Evolutionary conservation across 306 rosid species (phyloP).

Genomic region (Acacia confusa): DNA sequence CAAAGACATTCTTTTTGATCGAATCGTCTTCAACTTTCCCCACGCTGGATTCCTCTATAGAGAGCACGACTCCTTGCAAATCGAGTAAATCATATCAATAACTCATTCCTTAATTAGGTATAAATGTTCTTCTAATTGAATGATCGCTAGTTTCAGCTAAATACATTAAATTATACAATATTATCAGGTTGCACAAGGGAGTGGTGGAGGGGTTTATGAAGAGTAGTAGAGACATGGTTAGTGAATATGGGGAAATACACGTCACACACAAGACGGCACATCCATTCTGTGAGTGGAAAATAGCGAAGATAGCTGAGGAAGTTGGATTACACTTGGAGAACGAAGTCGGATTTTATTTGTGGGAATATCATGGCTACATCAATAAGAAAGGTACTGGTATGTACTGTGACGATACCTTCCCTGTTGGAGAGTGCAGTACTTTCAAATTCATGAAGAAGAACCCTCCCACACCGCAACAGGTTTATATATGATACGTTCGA

Average conservation of each 20-base stretch:
- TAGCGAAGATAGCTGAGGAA: conserved; percentile 20
- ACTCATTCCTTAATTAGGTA: too few species aligned
- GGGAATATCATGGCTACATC: conserved; percentile 23
- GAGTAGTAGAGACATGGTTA: conserved; percentile 27
- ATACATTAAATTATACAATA: too few species aligned
- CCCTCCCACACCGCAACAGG: background rate
- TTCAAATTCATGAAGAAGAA: conserved; percentile 14
- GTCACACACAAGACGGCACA: conserved; percentile 43
- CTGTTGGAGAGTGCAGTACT: conserved; percentile 34
- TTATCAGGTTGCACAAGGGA: background rate
- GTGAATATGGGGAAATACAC: conserved; percentile 35
- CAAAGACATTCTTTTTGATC: background rate
- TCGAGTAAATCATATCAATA: too few species aligned
- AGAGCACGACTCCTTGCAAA: too few species aligned
- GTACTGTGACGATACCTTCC: background rate
- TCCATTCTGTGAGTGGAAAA: conserved; percentile 36
- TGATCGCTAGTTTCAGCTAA: too few species aligned
- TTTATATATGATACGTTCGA: too few species aligned
- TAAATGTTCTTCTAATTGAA: too few species aligned
- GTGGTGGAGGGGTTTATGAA: conserved; percentile 36
- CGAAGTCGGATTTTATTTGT: background rate
- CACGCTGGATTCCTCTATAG: conserved; percentile 32
- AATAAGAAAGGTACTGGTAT: conserved; percentile 32
- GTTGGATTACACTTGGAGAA: background rate
- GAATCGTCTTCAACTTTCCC: conserved; percentile 33